Conservation (phyloP, 208 protist species). For the Trichomonas gallinae region DNA sequence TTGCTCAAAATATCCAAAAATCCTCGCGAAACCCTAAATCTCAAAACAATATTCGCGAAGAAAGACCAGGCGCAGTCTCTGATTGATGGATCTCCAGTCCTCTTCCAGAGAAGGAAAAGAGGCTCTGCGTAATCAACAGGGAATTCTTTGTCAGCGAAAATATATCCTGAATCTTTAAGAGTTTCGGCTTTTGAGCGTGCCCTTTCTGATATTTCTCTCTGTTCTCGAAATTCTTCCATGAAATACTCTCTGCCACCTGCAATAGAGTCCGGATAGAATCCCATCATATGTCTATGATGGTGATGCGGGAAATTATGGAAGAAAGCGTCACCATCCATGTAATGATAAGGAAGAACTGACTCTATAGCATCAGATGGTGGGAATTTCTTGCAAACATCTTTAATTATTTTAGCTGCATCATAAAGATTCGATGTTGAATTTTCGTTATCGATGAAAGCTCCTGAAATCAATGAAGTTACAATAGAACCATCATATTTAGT, state of each 20-base stretch:
- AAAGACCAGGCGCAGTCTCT: background rate
- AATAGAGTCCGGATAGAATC: no score
- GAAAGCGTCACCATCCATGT: background rate
- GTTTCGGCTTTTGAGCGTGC: background rate
- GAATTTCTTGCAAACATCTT: background rate
- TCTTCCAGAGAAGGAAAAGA: background rate
- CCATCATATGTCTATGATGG: background rate
- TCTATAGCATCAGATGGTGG: background rate
- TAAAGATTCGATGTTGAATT: background rate
- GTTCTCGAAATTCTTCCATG: no score
- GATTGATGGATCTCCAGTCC: background rate
- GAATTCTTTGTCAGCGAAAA: background rate
- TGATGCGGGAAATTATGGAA: background rate
- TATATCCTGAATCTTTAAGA: background rate
- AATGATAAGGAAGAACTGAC: background rate
- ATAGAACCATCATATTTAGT: background rate
- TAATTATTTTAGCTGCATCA: background rate
- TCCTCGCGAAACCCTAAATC: background rate
- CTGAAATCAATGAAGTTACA: background rate
- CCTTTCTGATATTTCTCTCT: background rate
- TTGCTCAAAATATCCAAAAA: background rate
- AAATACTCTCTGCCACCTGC: no score
- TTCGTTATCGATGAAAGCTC: background rate
- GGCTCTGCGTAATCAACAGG: background rate
- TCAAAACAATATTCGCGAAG: background rate